Evolutionary conservation across 352 stramenopile genomes (phyloP).

Genomic region (Phytophthora crassamura): DNA sequence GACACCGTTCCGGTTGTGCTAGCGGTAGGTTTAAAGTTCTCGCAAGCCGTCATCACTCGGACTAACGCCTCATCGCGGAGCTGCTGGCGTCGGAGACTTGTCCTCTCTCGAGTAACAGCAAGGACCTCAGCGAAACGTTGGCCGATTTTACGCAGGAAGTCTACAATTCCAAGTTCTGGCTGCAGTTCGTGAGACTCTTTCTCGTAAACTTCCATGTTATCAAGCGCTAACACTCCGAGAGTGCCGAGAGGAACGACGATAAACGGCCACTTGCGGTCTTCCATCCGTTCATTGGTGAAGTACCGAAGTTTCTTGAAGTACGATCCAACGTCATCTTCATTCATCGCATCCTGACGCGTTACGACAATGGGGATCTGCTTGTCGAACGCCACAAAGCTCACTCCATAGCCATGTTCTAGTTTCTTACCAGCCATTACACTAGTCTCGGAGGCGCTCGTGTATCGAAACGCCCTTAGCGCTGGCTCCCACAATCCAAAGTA

Average conservation of each 20-base stretch:
- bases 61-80: constrained; percentile 49
- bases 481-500: constrained; percentile 77
- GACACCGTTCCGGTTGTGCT: constrained; percentile 13
- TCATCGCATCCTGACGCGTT: constrained; percentile 24
- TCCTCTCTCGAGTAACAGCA: constrained; percentile 21
- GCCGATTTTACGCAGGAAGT: constrained; percentile 66
- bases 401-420: constrained; percentile 56
- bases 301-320: constrained; percentile 39
- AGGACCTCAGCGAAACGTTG: constrained; percentile 34
- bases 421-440: constrained; percentile 74
- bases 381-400: constrained; percentile 63
- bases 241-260: constrained; percentile 62
- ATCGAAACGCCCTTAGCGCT: constrained; percentile 46
- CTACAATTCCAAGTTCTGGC: constrained; percentile 78
- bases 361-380: constrained; percentile 52
- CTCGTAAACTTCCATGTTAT: constrained; percentile 68
- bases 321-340: neutral
- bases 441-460: constrained; percentile 53
- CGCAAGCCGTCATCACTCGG: constrained; percentile 56
- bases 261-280: constrained; percentile 61
- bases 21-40: constrained; percentile 43
- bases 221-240: constrained; percentile 61
- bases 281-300: constrained; percentile 39
- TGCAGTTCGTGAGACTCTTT: constrained; percentile 45
- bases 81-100: constrained; percentile 11